Percentiles rank a stretch among this genome's conserved stretches.
Evolutionary conservation across 2,329 filamentous ascomycete species (phyloP).

Genomic region (Thelonectria olida): DNA sequence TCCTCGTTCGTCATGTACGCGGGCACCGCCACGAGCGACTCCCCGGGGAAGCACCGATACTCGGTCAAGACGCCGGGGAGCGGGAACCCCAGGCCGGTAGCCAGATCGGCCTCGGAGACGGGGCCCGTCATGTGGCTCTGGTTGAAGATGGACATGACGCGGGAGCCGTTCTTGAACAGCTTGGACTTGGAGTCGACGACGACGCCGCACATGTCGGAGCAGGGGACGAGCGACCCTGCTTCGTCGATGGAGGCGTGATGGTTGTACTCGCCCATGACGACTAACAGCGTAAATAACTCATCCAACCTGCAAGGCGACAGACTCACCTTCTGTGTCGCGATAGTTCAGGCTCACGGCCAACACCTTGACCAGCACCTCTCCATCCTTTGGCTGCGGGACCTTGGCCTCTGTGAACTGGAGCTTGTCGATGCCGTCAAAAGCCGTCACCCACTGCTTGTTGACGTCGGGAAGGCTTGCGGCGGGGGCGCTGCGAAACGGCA

Average conservation of each 20-base stretch:
- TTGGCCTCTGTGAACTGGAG: conserved; percentile 54
- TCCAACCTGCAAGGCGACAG: background rate
- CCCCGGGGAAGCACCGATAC: conserved; percentile 67
- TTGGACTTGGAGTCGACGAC: conserved; percentile 56
- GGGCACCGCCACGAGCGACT: conserved; percentile 65
- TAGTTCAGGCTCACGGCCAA: conserved; percentile 59
- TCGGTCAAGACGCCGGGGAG: conserved; percentile 65
- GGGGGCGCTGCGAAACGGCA: conserved; percentile 31
- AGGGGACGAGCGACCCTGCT: conserved; percentile 63
- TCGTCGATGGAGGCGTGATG: conserved; percentile 65
- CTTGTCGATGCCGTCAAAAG: conserved; percentile 65
- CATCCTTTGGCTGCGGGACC: conserved; percentile 57
- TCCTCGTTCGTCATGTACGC: conserved; percentile 67
- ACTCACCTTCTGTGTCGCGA: conserved; percentile 58
- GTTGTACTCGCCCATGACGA: conserved; percentile 72
- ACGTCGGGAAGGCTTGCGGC: conserved; percentile 31
- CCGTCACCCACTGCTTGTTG: conserved; percentile 63
- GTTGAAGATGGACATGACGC: conserved; percentile 74
- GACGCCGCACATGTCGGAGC: conserved; percentile 75
- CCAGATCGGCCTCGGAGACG: conserved; percentile 63
- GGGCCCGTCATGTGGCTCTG: conserved; percentile 67
- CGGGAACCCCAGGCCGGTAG: conserved; percentile 68
- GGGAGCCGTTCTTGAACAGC: conserved; percentile 64
- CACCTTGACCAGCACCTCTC: conserved; percentile 62
- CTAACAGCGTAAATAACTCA: conserved; percentile 46